Base-by-base conservation (phyloP, 768 basidiomycete genomes). In the Amanita polypyramis region DNA sequence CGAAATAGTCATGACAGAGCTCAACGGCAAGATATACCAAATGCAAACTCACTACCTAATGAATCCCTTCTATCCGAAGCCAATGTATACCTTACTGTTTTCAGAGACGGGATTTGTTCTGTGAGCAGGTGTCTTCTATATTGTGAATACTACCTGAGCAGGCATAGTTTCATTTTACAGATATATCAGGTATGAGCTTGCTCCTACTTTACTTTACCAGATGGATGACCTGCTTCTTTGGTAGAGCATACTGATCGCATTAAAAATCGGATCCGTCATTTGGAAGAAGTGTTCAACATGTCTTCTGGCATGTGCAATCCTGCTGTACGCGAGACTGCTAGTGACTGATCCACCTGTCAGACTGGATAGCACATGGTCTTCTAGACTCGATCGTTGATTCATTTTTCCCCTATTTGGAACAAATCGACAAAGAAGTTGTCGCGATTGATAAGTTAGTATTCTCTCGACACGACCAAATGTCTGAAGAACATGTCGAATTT, bases 381-480 rank as follows among this genome's bases (percentile, higher is more conserved):
- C 68, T 97, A 54, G 94, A 96, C 58, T 94, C 91, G 1, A 81
- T 97, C 45, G 92, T 97, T 17, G 93, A 97, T 60, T 84, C 88
- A 0, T 94, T 94, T 65, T 91, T 92, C 61, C 90, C 90, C 1
- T 73, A 91, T 50, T 68, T 93, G 50, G 75, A 82, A 53, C 79
- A 81, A 50, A 83, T 96, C 32, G 89, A 89, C 57, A 72, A 70
- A 40, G 93, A 95, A 58, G 82, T 90, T 2, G 72, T 79, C 51
- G 77, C 77, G 14, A 81, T 94, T 45, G 90, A 94, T 56, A 70
- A 76, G 10, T 62, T 87, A 33, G 79, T 93, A 14, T 78, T 76
- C 56, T 59, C 69, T 11, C 47, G 49, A 3, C 27, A 32, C n/a
- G 11, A 27, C n/a, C 21, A 25, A 9, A 17, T 8, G 43, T 10